Percentiles rank a stretch among this genome's conserved stretches.
phyloP scores from a whole-genome alignment of 179 eudicot genomes.

The Patellifolia procumbens region DNA sequence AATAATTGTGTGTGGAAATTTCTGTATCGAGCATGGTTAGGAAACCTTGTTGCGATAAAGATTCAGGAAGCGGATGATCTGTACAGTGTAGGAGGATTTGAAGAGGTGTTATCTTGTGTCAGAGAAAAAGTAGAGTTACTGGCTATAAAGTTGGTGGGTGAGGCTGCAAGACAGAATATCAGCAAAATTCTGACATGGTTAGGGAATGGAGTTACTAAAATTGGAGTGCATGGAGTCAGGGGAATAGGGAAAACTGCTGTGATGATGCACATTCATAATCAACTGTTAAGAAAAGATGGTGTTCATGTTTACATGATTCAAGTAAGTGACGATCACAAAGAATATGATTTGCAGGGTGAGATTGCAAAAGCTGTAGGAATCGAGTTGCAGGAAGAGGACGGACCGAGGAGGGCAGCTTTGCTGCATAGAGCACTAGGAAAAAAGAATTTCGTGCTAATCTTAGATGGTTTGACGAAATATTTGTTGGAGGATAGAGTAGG shows the following conservation, averaged over 20 bases:
- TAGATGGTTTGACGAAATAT: constrained; percentile 21
- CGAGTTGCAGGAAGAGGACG: constrained; percentile 19
- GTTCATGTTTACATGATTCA: constrained; percentile 7
- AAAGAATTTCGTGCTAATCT: constrained; percentile 28
- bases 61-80: constrained; percentile 23
- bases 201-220: constrained; percentile 12
- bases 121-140: constrained; percentile 1
- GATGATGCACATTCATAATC: constrained; percentile 21
- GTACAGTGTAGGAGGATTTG: constrained; percentile 17
- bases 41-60: constrained; percentile 21
- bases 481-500: constrained; percentile 14
- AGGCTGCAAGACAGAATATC: constrained; percentile 6
- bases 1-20: constrained; percentile 8
- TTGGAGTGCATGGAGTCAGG: constrained; percentile 27
- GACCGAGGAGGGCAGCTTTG: constrained; percentile 19
- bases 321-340: constrained; percentile 10
- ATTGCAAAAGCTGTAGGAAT: constrained; percentile 18
- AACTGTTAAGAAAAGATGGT: not conserved
- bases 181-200: constrained; percentile 17
- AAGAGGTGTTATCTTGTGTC: constrained; percentile 16
- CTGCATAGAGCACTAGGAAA: constrained; percentile 14
- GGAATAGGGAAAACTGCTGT: constrained; percentile 30
- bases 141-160: constrained; percentile 16
- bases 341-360: constrained; percentile 13
- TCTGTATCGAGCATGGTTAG: constrained; percentile 22